These are phyloP conservation scores for Didymella glomerata DNA, from an alignment of 2,329 filamentous ascomycete genomes.

Conservation along the genomic window DNA sequence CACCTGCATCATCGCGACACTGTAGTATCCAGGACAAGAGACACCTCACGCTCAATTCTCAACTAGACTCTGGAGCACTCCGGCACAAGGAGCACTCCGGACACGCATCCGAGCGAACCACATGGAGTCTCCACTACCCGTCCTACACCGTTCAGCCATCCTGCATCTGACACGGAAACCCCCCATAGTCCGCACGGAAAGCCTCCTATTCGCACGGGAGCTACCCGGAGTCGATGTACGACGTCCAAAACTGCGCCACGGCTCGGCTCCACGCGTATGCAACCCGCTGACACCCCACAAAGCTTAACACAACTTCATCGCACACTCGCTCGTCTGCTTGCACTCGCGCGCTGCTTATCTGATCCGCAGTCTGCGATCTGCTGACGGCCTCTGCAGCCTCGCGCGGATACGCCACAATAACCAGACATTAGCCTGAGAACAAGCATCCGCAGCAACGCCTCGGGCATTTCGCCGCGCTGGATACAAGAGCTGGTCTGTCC, in stretches of 20 bases:
- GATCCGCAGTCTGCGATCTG: no score
- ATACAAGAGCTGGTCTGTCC: background rate
- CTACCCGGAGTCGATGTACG: background rate
- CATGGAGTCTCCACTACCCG: no score
- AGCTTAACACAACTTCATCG: background rate
- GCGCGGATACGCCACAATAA: background rate
- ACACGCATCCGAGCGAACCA: no score
- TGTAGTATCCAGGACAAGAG: background rate
- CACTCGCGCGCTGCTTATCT: no score
- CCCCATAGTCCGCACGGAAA: background rate
- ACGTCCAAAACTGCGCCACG: background rate
- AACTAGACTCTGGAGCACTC: no score
- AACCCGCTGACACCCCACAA: background rate
- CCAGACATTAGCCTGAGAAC: background rate
- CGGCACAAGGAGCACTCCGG: no score
- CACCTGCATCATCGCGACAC: background rate
- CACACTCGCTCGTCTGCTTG: no score
- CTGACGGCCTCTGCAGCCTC: background rate
- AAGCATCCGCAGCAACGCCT: background rate
- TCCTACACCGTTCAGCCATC: no score
- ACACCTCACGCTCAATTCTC: no score
- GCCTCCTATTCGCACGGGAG: background rate
- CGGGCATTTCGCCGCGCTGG: no score
- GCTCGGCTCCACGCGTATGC: background rate
- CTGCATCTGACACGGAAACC: no score